phyloP scores from a whole-genome alignment of 345 rosid species.

The Carallia brachiata region DNA sequence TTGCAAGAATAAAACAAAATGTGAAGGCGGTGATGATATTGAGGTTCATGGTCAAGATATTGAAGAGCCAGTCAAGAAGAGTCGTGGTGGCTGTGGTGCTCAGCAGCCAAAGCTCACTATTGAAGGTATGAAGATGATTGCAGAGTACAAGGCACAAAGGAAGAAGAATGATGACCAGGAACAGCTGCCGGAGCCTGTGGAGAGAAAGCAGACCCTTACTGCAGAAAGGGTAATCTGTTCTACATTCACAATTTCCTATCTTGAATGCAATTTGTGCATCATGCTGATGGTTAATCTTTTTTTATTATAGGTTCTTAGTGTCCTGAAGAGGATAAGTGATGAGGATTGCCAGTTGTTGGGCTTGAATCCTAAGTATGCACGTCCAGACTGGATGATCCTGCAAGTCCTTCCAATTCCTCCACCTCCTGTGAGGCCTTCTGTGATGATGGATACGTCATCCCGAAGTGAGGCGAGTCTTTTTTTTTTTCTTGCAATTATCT shows the following conservation, averaged over 20 bases:
- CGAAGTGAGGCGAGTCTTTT: slow-evolving; percentile 80
- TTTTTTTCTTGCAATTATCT: slow-evolving; percentile 5
- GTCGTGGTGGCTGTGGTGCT: slow-evolving; percentile 92
- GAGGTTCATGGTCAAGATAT: slow-evolving; percentile 58
- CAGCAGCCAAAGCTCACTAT: slow-evolving; percentile 83
- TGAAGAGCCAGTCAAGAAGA: slow-evolving; percentile 77
- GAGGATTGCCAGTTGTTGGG: slow-evolving; percentile 84
- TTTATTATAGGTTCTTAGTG: slow-evolving; percentile 65
- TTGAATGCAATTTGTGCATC: slow-evolving; percentile 4
- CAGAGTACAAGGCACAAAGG: slow-evolving; percentile 70
- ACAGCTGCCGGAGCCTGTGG: slow-evolving; percentile 94
- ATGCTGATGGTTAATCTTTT: slow-evolving; percentile 5
- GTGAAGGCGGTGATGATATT: slow-evolving; percentile 84
- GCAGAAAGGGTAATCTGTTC: slow-evolving; percentile 70
- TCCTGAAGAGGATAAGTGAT: slow-evolving; percentile 90
- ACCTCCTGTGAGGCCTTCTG: slow-evolving; percentile 98
- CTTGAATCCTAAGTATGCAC: slow-evolving; percentile 93
- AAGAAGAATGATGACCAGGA: slow-evolving; percentile 83
- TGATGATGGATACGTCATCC: slow-evolving; percentile 91
- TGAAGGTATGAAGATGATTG: slow-evolving; percentile 97
- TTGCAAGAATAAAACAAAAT: slow-evolving; percentile 79
- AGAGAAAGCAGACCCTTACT: slow-evolving; percentile 88
- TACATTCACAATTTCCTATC: neutral
- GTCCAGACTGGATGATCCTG: slow-evolving; percentile 98
- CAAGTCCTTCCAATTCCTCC: slow-evolving; percentile 98